Percentiles rank a stretch among this genome's conserved stretches.
Conservation (phyloP, 23 red algal genomes). For the Gracilaria vermiculophylla region DNA sequence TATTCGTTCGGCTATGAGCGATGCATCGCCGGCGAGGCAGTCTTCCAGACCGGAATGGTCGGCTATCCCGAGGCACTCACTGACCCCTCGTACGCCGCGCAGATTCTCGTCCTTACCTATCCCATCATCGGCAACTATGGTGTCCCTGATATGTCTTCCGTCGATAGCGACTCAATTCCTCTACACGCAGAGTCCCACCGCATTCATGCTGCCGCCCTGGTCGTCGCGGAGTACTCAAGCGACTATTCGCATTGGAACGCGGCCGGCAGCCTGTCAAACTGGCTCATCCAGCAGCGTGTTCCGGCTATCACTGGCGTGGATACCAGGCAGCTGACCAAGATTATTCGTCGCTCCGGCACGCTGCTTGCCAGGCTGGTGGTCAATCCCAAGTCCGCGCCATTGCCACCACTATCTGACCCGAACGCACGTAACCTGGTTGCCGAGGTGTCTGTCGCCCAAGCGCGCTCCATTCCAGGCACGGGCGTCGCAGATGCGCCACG, state of each 20-base stretch:
- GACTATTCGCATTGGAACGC: constrained; percentile 92
- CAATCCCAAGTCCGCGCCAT: constrained; percentile 2
- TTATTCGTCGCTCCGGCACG: constrained; percentile 82
- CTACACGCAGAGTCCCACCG: constrained; percentile 68
- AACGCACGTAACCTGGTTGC: constrained; percentile 83
- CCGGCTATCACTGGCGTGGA: constrained; percentile 88
- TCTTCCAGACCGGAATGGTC: constrained; percentile 99
- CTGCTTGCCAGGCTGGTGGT: constrained; percentile 87
- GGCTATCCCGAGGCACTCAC: constrained; percentile 96
- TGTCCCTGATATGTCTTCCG: constrained; percentile 65
- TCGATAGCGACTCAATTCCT: constrained; percentile 29
- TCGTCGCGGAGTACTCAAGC: constrained; percentile 79
- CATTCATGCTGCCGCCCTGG: constrained; percentile 81
- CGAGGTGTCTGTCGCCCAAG: constrained; percentile 59
- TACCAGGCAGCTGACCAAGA: constrained; percentile 90
- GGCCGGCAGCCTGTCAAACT: constrained; percentile 55
- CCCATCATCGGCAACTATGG: constrained; percentile 96
- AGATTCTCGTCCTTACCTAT: constrained; percentile 94
- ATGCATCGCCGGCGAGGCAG: constrained; percentile 82
- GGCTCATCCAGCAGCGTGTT: constrained; percentile 62
- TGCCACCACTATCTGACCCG: constrained; percentile 67
- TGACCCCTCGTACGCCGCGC: constrained; percentile 92
- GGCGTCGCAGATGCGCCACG: constrained; percentile 45
- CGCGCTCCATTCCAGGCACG: constrained; percentile 8
- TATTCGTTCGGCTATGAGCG: constrained; percentile 70